A percentile compares a stretch with the other conserved stretches of the same genome.
Evolutionary conservation across 805 yeast species (phyloP).

Genomic region (Saccharomycopsis sp.): DNA sequence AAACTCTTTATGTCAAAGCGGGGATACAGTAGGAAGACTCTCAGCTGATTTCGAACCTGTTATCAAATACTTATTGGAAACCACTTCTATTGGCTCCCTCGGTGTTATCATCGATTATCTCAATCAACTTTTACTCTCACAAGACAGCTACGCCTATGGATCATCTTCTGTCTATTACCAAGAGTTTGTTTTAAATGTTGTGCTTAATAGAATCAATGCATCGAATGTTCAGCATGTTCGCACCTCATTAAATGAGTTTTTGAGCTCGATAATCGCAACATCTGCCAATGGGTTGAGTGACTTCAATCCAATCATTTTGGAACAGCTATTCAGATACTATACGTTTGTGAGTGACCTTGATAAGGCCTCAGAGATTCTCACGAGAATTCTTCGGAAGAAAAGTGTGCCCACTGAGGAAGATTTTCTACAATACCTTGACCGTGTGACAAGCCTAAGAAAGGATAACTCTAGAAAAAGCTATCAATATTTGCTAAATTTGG

Average conservation of each 20-base stretch:
- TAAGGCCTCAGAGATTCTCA: background rate
- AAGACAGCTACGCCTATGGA: background rate
- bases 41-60: background rate
- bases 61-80: background rate
- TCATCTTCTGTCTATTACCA: background rate
- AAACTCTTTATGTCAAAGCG: background rate
- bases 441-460: background rate
- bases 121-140: background rate
- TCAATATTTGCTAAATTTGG: background rate
- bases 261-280: background rate
- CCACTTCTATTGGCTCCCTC: background rate
- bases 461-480: conserved; percentile 1
- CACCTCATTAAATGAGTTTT: background rate
- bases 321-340: background rate
- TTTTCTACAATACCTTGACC: background rate
- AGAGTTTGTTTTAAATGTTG: background rate
- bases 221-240: background rate
- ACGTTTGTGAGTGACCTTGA: background rate
- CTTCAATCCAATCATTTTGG: background rate
- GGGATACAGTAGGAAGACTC: background rate
- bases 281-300: background rate
- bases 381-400: background rate
- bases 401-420: background rate
- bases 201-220: background rate
- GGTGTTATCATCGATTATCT: background rate